A percentile compares a stretch with the other conserved stretches of the same genome.
Conservation (phyloP, 768 basidiomycete genomes). For the Clitopilus passeckerianus region DNA sequence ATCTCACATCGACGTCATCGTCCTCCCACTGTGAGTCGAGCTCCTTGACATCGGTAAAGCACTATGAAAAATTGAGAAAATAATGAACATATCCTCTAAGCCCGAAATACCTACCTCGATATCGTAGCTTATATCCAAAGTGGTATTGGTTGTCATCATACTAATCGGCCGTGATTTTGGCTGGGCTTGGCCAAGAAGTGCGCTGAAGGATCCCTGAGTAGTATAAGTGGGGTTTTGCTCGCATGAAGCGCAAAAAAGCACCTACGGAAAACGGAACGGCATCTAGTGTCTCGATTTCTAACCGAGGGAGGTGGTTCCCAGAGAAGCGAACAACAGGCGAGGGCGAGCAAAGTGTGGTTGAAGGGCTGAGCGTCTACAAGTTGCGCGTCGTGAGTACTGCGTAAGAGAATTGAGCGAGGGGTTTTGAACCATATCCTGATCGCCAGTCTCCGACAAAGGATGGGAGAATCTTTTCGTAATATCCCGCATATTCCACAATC, state of each 20-base stretch:
- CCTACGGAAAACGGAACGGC: neutral
- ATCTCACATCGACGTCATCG: conserved; percentile 42
- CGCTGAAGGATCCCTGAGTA: neutral
- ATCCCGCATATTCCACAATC: neutral
- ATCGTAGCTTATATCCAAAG: conserved; percentile 30
- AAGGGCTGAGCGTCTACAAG: neutral
- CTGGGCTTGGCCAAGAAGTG: neutral
- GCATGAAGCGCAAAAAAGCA: neutral
- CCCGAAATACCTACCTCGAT: conserved; percentile 26
- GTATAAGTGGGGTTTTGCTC: too few relatives aligned
- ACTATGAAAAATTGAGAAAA: conserved; percentile 19
- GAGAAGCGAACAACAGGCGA: neutral
- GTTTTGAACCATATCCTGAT: neutral
- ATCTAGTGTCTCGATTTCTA: neutral
- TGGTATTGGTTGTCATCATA: neutral
- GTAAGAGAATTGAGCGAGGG: neutral
- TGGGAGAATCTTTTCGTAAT: neutral
- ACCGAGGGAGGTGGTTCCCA: neutral
- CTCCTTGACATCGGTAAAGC: conserved; percentile 34
- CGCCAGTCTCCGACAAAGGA: neutral
- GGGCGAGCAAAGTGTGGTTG: neutral
- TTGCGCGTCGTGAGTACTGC: neutral
- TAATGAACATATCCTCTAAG: neutral
- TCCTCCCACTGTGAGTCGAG: conserved; percentile 41
- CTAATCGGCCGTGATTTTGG: neutral